Base-by-base conservation (phyloP, 2,329 filamentous ascomycete genomes). In the Graphium sp. region DNA sequence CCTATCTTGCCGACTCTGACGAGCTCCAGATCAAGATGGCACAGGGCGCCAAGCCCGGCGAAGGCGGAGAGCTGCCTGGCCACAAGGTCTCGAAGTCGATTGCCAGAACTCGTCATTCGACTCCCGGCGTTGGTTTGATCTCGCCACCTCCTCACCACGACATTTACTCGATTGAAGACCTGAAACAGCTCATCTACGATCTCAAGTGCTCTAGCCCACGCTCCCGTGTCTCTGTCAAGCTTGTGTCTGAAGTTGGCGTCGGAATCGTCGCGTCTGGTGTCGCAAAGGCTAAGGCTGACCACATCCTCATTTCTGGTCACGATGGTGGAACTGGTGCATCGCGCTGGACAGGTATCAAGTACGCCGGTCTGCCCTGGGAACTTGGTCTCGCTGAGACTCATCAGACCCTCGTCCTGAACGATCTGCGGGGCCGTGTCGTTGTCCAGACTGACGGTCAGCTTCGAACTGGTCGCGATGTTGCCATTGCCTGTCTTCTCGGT, bases 1-100 rank as follows among this genome's bases (percentile, higher is more conserved):
- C 83, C 48, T 95, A 94, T 49, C 71, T 95, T 11, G 83, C 85
- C 28, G 87, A 95, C 51, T 82, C 87, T 12, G 87, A 95, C 46
- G 85, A 95, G 57, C 63, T 95, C 25, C 87, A 95, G 54, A 95
- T 95, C 59, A 95, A 95, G 70, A 95, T 95, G 87, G 87, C 87
- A 7, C 87, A 95, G 57, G 87, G 87, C 50, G 87, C 87, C 37
- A 95, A 95, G 68, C 87, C 87, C 32, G 87, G 87, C 55, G 87
- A 95, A 55, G 87, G 87, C 61, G 87, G 87, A 67, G 87, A 95
- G 55, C 71, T 95, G 46, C 87, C 87, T 28, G 87, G 87, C 22
- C 84, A 94, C 65, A 95, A 95, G 60, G 87, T 95, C 17, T 89
- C 85, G 35, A 81, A 81, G 46, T 81, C 83, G 6, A 95, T 95